phyloP scores from a whole-genome alignment of 495 filamentous ascomycete species.

The Tuber microsphaerosporum region DNA sequence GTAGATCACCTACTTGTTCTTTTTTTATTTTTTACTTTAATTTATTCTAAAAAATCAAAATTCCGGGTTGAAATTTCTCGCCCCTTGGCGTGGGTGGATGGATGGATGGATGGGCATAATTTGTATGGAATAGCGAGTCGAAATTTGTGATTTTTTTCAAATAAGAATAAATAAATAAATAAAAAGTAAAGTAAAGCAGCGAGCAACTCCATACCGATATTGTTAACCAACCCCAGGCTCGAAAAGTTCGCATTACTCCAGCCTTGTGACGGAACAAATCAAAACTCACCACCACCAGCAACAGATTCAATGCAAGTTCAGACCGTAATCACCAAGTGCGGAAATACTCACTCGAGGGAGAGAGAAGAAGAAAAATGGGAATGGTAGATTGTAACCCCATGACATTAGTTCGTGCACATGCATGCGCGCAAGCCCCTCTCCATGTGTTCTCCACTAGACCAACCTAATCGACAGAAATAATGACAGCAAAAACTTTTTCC shows the following conservation, averaged over 20 bases:
- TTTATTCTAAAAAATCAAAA: too few species aligned
- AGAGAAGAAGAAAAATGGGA: not conserved
- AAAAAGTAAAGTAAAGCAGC: too few species aligned
- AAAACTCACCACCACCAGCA: not conserved
- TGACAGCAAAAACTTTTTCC: not conserved
- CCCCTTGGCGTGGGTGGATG: too few species aligned
- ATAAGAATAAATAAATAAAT: too few species aligned
- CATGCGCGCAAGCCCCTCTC: not conserved
- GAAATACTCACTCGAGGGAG: not conserved
- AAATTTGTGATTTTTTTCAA: too few species aligned
- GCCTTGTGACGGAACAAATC: conserved; percentile 1
- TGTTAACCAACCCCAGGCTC: too few species aligned
- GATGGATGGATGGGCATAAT: too few species aligned
- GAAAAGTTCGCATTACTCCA: not conserved
- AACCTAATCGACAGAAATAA: not conserved
- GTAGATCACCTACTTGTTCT: too few species aligned
- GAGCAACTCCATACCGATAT: too few species aligned
- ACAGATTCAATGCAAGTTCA: not conserved
- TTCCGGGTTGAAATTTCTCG: too few species aligned
- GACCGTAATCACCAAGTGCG: not conserved
- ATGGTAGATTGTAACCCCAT: not conserved
- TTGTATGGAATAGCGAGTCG: too few species aligned
- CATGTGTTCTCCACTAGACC: not conserved
- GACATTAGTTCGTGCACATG: not conserved
- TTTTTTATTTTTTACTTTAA: too few species aligned